Evolutionary conservation across 1,139 yeast genomes (phyloP).

Genomic region (Petasospora rhodanensis): DNA sequence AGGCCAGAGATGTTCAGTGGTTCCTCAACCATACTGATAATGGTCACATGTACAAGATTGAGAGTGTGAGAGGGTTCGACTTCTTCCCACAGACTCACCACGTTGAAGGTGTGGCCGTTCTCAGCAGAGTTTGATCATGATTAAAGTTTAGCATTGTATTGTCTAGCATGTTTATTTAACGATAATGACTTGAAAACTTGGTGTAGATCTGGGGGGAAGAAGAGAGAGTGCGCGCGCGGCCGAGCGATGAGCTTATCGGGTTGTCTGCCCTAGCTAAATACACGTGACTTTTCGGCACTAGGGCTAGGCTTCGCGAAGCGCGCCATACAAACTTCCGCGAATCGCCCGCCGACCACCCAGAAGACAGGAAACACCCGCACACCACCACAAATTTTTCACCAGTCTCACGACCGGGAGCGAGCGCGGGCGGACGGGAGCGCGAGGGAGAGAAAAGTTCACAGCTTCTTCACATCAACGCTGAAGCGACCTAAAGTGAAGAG

Average conservation of each 20-base stretch:
- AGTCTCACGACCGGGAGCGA: constrained; percentile 10
- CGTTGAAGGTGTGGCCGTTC: constrained; percentile 88
- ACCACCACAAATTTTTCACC: constrained; percentile 13
- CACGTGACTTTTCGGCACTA: background rate
- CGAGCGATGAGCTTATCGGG: too few relatives aligned
- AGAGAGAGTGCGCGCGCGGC: too few relatives aligned
- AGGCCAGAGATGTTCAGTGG: constrained; percentile 89
- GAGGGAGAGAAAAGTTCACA: constrained; percentile 11
- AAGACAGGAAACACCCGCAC: constrained; percentile 8
- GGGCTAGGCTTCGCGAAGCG: constrained; percentile 2
- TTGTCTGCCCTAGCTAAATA: background rate
- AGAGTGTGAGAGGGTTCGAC: constrained; percentile 88
- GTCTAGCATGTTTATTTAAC: constrained; percentile 1
- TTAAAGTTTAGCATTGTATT: background rate
- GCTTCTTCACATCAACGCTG: constrained; percentile 10
- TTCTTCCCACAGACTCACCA: constrained; percentile 98
- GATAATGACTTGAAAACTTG: background rate
- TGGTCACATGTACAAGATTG: constrained; percentile 62
- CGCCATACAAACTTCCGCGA: too few relatives aligned
- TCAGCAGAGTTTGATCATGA: constrained; percentile 32
- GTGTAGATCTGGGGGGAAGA: too few relatives aligned
- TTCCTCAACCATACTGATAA: constrained; percentile 64
- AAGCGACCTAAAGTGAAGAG: too few relatives aligned
- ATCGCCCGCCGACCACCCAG: too few relatives aligned
- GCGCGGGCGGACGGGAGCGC: background rate